A percentile compares a stretch with the other conserved stretches of the same genome.
phyloP scores from a whole-genome alignment of 148 eudicot genomes.

The Rhododendron simsii region DNA sequence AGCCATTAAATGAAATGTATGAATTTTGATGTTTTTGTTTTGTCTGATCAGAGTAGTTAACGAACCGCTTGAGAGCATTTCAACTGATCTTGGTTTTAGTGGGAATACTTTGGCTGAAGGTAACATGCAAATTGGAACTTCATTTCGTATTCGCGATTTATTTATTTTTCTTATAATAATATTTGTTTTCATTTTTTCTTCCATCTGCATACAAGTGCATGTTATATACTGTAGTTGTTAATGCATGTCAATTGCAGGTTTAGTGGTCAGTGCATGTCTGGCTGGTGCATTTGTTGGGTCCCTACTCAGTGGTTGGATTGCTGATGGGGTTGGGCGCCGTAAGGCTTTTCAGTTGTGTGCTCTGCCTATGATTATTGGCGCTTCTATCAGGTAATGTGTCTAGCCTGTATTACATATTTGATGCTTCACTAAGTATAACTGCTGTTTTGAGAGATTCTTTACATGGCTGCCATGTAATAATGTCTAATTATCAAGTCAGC shows the following conservation, averaged over 20 bases:
- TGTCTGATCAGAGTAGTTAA: slow-evolving; percentile 72
- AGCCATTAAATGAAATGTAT: neutral
- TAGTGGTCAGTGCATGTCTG: slow-evolving; percentile 86
- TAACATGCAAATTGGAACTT: slow-evolving; percentile 14
- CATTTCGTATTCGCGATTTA: neutral
- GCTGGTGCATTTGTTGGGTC: slow-evolving; percentile 93
- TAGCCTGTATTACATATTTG: neutral
- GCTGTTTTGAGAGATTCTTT: neutral
- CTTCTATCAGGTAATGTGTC: slow-evolving; percentile 52
- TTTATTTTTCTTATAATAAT: neutral
- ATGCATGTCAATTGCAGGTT: slow-evolving; percentile 45
- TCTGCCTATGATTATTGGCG: slow-evolving; percentile 89
- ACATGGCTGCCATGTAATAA: neutral
- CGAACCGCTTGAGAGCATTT: slow-evolving; percentile 92
- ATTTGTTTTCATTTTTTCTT: neutral
- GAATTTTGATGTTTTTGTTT: slow-evolving; percentile 1
- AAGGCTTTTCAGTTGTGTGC: slow-evolving; percentile 89
- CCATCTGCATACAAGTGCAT: neutral
- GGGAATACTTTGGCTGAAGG: slow-evolving; percentile 94
- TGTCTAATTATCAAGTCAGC: neutral
- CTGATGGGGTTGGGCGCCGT: slow-evolving; percentile 91
- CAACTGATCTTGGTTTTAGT: slow-evolving; percentile 76
- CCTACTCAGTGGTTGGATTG: slow-evolving; percentile 78
- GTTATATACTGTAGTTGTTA: slow-evolving; percentile 9
- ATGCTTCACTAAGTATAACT: neutral